Percentiles rank a stretch among this genome's conserved stretches.
Conservation (phyloP, 208 protist genomes). For the Acanthamoeba triangularis region DNA sequence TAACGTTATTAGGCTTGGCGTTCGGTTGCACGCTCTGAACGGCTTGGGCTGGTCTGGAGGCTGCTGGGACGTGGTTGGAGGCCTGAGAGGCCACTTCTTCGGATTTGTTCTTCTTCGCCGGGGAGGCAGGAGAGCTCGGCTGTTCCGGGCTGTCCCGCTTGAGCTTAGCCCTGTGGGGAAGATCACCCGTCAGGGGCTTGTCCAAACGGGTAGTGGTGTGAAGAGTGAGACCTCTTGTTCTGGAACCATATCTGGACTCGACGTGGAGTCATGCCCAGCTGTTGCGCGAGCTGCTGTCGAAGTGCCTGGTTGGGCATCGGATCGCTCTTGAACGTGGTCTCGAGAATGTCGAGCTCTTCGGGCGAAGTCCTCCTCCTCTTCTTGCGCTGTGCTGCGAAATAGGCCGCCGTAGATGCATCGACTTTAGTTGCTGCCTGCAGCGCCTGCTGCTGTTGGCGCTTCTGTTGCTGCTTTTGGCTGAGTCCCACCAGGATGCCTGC, state of each 20-base stretch:
- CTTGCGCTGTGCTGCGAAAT: constrained; percentile 9
- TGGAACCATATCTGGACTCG: constrained; percentile 87
- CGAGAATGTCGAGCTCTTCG: constrained; percentile 80
- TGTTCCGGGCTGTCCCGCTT: background rate
- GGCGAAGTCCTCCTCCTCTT: constrained; percentile 81
- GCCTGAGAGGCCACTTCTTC: background rate
- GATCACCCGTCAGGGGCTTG: background rate
- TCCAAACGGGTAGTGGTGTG: background rate
- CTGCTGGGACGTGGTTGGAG: background rate
- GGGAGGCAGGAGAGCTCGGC: background rate
- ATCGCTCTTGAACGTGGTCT: constrained; percentile 82
- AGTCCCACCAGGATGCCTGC: constrained; percentile 13
- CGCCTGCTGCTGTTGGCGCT: background rate
- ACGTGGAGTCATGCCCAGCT: constrained; percentile 82
- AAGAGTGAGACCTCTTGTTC: constrained; percentile 75
- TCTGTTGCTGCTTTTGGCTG: background rate
- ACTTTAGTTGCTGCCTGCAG: background rate
- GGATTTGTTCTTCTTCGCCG: background rate
- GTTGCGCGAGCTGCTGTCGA: constrained; percentile 77
- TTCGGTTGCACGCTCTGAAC: no score
- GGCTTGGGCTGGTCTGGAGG: background rate
- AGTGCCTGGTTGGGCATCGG: constrained; percentile 81
- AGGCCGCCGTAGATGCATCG: background rate
- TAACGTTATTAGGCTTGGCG: no score
- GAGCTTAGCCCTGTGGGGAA: background rate